phyloP scores from a whole-genome alignment of 2,329 filamentous ascomycete genomes.

The Gaeumannomyces tritici region DNA sequence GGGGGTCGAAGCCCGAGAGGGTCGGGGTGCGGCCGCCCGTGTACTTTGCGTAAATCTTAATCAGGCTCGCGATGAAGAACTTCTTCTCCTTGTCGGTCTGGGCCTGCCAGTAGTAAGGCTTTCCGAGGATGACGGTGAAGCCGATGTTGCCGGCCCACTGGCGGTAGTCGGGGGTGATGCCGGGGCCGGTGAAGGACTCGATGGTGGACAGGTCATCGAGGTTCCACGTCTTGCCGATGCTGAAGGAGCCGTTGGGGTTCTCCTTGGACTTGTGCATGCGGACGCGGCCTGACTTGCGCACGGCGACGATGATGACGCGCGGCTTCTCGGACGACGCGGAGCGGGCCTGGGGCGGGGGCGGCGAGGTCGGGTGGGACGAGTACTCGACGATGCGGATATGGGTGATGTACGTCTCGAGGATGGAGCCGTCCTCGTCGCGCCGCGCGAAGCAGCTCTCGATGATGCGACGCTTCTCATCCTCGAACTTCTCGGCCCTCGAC shows the following conservation, averaged over 20 bases:
- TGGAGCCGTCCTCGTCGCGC: slow-evolving; percentile 74
- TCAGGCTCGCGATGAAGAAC: slow-evolving; percentile 91
- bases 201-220: slow-evolving; percentile 81
- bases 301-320: slow-evolving; percentile 85
- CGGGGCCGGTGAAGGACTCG: slow-evolving; percentile 65
- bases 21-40: slow-evolving; percentile 76
- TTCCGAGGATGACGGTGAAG: slow-evolving; percentile 80
- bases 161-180: slow-evolving; percentile 48
- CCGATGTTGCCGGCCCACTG: slow-evolving; percentile 76
- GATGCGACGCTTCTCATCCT: slow-evolving; percentile 93
- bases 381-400: slow-evolving; percentile 90
- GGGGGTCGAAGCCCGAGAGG: slow-evolving; percentile 71
- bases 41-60: slow-evolving; percentile 96
- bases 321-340: slow-evolving; percentile 70
- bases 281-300: slow-evolving; percentile 84
- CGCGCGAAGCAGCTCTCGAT: slow-evolving; percentile 92
- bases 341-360: slow-evolving; percentile 70
- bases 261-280: slow-evolving; percentile 96
- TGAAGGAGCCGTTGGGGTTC: slow-evolving; percentile 88
- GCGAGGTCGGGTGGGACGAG: slow-evolving; percentile 69
- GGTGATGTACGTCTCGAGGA: slow-evolving; percentile 92
- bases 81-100: slow-evolving; percentile 93
- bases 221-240: slow-evolving; percentile 97
- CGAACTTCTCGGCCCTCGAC: slow-evolving; percentile 69
- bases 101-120: slow-evolving; percentile 96